Evolutionary conservation across 768 basidiomycete genomes (phyloP).

Genomic region (Xanthoconium stramineum): DNA sequence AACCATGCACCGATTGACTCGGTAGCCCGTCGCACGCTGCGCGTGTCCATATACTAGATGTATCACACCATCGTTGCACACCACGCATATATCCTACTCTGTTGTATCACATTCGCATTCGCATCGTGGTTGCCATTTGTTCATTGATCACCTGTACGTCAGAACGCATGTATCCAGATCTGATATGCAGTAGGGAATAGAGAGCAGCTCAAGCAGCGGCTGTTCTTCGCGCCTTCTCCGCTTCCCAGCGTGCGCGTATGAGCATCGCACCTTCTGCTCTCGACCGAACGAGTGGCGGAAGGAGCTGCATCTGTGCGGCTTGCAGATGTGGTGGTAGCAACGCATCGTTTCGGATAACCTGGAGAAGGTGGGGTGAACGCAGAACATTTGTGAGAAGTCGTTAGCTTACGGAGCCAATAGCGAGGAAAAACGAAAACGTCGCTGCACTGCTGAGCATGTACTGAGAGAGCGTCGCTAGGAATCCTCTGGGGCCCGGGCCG

Average conservation of each 20-base stretch:
- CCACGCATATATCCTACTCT: constrained; percentile 17
- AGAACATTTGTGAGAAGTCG: not conserved
- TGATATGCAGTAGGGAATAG: constrained; percentile 8
- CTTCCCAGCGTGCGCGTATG: constrained; percentile 75
- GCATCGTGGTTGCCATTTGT: constrained; percentile 4
- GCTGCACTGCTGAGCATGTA: constrained; percentile 99
- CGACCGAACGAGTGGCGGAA: constrained; percentile 56
- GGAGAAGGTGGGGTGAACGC: constrained; percentile 1
- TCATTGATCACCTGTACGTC: constrained; percentile 10
- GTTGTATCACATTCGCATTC: constrained; percentile 15
- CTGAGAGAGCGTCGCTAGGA: constrained; percentile 88
- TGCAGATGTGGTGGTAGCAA: constrained; percentile 56
- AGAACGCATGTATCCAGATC: constrained; percentile 13
- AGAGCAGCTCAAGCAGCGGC: constrained; percentile 9
- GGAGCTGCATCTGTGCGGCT: constrained; percentile 58
- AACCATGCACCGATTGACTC: constrained; percentile 19
- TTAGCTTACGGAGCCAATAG: constrained; percentile 78
- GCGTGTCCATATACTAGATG: constrained; percentile 20
- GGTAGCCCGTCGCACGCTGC: constrained; percentile 20
- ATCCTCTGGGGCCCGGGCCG: constrained; percentile 88
- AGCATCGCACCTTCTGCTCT: constrained; percentile 65
- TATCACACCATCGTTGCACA: constrained; percentile 7
- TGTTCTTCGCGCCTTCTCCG: constrained; percentile 43
- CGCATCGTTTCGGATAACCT: constrained; percentile 90
- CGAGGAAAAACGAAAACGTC: constrained; percentile 96